phyloP scores from a whole-genome alignment of 305 asterid genomes.

The Fraxinus floribunda region DNA sequence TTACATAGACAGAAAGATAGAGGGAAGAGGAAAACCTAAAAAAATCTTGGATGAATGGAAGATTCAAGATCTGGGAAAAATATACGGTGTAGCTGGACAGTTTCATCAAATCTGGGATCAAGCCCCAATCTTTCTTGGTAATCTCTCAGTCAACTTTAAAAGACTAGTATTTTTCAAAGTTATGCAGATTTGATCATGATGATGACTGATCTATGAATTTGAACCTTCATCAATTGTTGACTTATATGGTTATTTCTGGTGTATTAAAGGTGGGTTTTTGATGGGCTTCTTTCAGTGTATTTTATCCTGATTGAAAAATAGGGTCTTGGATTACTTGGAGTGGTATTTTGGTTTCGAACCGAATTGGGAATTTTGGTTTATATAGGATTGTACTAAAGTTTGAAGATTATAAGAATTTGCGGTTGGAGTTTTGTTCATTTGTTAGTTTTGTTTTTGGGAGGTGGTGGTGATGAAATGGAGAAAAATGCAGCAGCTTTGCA shows the following conservation, averaged over 20 bases:
- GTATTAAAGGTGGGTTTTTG: neutral
- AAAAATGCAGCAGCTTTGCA: slow-evolving; percentile 86
- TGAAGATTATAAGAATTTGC: neutral
- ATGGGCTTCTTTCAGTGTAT: slow-evolving; percentile 16
- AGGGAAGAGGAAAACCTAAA: slow-evolving; percentile 11
- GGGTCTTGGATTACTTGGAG: slow-evolving; percentile 22
- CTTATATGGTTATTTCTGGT: slow-evolving; percentile 9
- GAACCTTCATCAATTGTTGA: slow-evolving; percentile 20
- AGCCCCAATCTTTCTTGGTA: slow-evolving; percentile 32
- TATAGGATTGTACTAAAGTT: slow-evolving; percentile 18
- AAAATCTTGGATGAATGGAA: slow-evolving; percentile 28
- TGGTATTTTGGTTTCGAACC: slow-evolving; percentile 3
- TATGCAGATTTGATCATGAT: slow-evolving; percentile 12
- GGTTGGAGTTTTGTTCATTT: neutral
- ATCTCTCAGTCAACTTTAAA: slow-evolving; percentile 21
- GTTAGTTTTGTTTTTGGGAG: slow-evolving; percentile 11
- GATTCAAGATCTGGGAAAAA: slow-evolving; percentile 43
- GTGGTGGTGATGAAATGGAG: slow-evolving; percentile 68
- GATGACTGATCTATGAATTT: slow-evolving; percentile 30
- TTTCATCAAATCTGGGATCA: slow-evolving; percentile 8
- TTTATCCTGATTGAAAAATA: slow-evolving; percentile 18
- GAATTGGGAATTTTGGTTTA: slow-evolving; percentile 24
- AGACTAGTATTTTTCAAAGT: slow-evolving; percentile 15
- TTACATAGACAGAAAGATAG: slow-evolving; percentile 22
- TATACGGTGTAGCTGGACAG: slow-evolving; percentile 18